Evolutionary conservation across 2,329 filamentous ascomycete genomes (phyloP), one percentile per base, ranked within the genome.

Genomic region (Talaromyces piceae): DNA sequence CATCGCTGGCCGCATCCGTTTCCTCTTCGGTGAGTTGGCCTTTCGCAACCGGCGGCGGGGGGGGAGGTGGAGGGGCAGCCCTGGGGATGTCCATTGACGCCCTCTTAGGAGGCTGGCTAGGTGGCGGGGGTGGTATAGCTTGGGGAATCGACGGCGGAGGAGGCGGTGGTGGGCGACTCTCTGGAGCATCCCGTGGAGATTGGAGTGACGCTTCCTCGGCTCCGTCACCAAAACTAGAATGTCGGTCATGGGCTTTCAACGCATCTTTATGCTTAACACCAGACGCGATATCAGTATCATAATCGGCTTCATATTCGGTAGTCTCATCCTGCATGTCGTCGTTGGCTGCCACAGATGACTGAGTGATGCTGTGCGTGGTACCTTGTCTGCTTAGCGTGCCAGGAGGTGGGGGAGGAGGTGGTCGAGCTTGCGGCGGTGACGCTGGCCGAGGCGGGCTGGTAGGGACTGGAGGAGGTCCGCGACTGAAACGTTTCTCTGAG

Each of bases 251-350:
- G 7, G 88, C 75, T 67, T 91, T 95, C 55, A 97, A 70, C 1
- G 91, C 91, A 71, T 95, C 91, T 69, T 95, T 96, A 68, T 95
- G 89, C 51, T 87, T 88, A n/a, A 82, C 89, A 8, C 88, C 86
- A n/a, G 91, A 88, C 1, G 87, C 91, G 64, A 97, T 97, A 65
- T 97, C 93, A 5, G 93, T 97, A 61, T 97, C 93, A 65, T 97
- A 97, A 64, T 97, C 93, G 5, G 91, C 93, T 65, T 98, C 93
- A 63, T 97, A 97, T 63, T 96, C 91, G 0, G 89, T 94, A 28
- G 89, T 79, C 62, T 94, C 90, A 53, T 87, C 88, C 53, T 86
- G 85, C 23, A 82, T 84, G 12, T 85, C 84, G 37, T 78, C 71
- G 72, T 78, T 54, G 73, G 71, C 59, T 13, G 57, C 56, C 48